Evolutionary conservation across 2,329 filamentous ascomycete species (phyloP).

Genomic region (Alternaria postmessia): DNA sequence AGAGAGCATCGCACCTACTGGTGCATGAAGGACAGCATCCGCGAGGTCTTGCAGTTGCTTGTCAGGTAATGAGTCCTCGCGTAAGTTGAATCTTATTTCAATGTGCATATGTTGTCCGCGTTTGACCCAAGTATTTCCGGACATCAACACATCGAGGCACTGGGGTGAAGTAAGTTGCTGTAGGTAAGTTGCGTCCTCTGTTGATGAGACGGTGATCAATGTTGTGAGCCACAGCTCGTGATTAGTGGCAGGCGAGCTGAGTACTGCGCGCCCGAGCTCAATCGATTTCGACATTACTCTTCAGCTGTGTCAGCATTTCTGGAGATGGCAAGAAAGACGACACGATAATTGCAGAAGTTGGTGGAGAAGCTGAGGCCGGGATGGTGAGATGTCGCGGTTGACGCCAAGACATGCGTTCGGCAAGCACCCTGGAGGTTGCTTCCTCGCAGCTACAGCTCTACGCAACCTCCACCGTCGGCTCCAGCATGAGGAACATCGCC

Average conservation of each 20-base stretch:
- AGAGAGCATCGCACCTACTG: conserved; percentile 28
- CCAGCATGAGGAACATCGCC: conserved; percentile 33
- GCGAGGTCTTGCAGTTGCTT: conserved; percentile 31
- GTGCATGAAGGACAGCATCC: conserved; percentile 36
- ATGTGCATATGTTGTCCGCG: conserved; percentile 46
- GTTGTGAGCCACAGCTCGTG: conserved; percentile 49
- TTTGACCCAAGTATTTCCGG: conserved; percentile 43
- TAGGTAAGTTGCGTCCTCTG: conserved; percentile 34
- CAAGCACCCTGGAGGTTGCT: conserved; percentile 31
- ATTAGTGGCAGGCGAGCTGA: conserved; percentile 31
- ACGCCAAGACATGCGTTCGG: conserved; percentile 32
- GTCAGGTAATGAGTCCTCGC: conserved; percentile 34
- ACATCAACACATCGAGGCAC: conserved; percentile 32
- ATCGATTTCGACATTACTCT: conserved; percentile 35
- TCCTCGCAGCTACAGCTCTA: conserved; percentile 17
- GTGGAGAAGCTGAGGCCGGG: background rate
- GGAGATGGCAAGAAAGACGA: background rate
- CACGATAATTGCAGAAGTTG: conserved; percentile 9
- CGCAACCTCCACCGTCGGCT: conserved; percentile 14
- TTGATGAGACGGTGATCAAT: conserved; percentile 46
- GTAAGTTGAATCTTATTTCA: conserved; percentile 32
- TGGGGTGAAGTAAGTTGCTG: conserved; percentile 24
- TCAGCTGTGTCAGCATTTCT: conserved; percentile 7
- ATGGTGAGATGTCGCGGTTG: background rate
- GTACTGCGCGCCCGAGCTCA: conserved; percentile 47